Evolutionary conservation across 1,139 yeast species (phyloP).

Genomic region (Kurtzmaniella quercitrusa): DNA sequence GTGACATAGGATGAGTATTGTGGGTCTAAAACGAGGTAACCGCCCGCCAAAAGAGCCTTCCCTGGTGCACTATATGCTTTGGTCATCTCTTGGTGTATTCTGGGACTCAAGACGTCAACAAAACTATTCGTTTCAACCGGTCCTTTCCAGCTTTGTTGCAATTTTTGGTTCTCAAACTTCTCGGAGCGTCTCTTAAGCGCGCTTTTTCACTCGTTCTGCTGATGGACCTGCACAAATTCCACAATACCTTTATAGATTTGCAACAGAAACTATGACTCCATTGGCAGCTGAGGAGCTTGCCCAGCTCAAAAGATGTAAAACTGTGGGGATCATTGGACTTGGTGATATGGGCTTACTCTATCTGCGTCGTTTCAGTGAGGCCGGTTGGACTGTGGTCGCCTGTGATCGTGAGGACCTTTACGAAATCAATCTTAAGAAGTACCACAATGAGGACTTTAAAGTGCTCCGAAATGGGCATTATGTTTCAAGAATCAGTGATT

Average conservation of each 20-base stretch:
- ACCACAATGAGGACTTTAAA: conserved; percentile 42
- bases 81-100: too few species aligned
- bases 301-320: conserved; percentile 29
- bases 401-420: conserved; percentile 78
- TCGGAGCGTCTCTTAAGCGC: neutral
- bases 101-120: too few species aligned
- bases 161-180: neutral
- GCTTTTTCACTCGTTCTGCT: neutral
- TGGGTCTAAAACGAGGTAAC: conserved; percentile 84
- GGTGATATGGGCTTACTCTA: conserved; percentile 96
- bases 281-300: neutral
- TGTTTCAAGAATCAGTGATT: conserved; percentile 79
- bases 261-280: neutral
- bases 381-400: conserved; percentile 91
- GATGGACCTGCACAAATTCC: too few species aligned
- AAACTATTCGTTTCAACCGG: too few species aligned
- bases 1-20: conserved; percentile 73
- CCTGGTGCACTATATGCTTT: conserved; percentile 85
- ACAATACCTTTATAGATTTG: too few species aligned
- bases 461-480: conserved; percentile 72
- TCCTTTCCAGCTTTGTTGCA: neutral
- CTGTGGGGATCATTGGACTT: conserved; percentile 86
- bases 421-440: conserved; percentile 42
- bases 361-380: conserved; percentile 70
- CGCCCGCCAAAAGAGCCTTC: conserved; percentile 91